These are phyloP conservation scores for Darksidea phi DNA, from an alignment of 495 filamentous ascomycete species.

Conservation along the genomic window DNA sequence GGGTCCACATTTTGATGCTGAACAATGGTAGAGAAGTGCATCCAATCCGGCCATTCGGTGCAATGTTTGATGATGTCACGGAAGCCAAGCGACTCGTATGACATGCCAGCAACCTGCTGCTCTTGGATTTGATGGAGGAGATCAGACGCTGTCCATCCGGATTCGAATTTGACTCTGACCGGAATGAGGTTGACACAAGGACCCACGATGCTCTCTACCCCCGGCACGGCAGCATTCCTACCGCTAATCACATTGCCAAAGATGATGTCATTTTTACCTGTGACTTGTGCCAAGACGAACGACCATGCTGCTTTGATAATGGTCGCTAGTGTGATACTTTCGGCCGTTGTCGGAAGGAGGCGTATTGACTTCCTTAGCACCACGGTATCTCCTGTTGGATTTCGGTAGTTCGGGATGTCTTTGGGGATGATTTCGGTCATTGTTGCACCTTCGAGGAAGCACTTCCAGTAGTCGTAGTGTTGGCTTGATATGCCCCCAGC, in stretches of 20 bases:
- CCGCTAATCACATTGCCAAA: constrained; percentile 55
- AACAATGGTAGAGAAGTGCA: constrained; percentile 5
- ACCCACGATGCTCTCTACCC: constrained; percentile 53
- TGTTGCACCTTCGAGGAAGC: constrained; percentile 14
- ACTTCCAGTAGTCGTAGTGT: constrained; percentile 17
- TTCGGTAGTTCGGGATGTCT: constrained; percentile 1
- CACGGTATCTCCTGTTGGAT: neutral
- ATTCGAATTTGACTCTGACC: constrained; percentile 52
- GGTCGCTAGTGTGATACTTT: constrained; percentile 53
- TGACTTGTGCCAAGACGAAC: constrained; percentile 52
- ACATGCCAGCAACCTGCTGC: constrained; percentile 56
- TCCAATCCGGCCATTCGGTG: constrained; percentile 31
- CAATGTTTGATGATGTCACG: constrained; percentile 33
- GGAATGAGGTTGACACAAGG: constrained; percentile 61
- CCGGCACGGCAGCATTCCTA: constrained; percentile 53
- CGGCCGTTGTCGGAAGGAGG: neutral
- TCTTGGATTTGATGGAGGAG: constrained; percentile 56
- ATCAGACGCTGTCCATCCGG: constrained; percentile 49
- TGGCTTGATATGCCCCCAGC: neutral
- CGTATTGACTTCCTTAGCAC: neutral
- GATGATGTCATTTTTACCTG: constrained; percentile 51
- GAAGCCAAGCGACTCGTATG: constrained; percentile 46
- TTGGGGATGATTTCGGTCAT: constrained; percentile 13
- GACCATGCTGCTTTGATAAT: constrained; percentile 58
- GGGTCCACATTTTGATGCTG: constrained; percentile 20